Evolutionary conservation across 2,329 filamentous ascomycete species (phyloP).

Genomic region (Beauveria sp.): DNA sequence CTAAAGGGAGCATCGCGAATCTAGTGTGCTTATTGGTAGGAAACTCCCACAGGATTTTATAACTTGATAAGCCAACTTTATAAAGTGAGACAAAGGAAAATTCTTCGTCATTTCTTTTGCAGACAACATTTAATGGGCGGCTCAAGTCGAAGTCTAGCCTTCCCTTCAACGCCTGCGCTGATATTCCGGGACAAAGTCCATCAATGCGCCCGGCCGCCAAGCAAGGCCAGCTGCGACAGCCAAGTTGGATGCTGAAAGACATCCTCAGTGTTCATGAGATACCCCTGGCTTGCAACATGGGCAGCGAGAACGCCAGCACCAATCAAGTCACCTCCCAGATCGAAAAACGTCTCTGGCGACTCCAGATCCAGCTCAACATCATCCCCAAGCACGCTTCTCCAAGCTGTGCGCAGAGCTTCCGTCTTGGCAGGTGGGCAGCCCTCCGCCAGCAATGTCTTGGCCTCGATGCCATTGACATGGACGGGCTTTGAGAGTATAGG

Average conservation of each 20-base stretch:
- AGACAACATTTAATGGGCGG: too few species aligned
- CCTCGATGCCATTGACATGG: conserved; percentile 1
- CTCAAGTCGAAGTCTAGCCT: background rate
- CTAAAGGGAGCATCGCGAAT: too few species aligned
- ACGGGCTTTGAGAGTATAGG: background rate
- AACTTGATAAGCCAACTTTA: too few species aligned
- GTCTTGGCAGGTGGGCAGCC: background rate
- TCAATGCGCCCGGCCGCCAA: background rate
- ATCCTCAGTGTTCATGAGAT: background rate
- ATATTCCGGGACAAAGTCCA: background rate
- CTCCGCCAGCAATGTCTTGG: background rate
- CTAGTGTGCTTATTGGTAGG: too few species aligned
- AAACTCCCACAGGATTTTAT: too few species aligned
- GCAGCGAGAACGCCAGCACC: background rate
- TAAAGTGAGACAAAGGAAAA: too few species aligned
- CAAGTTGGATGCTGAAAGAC: conserved; percentile 2
- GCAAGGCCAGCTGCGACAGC: conserved; percentile 1
- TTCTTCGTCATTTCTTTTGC: too few species aligned
- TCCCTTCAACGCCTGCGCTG: background rate
- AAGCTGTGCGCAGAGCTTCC: background rate
- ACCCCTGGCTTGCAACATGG: background rate
- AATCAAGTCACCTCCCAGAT: background rate
- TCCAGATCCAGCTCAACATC: background rate
- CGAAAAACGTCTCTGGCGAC: background rate
- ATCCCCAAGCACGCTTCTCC: background rate